A percentile compares a stretch with the other conserved stretches of the same genome.
These are phyloP conservation scores for Cladorrhinum sp. DNA, from an alignment of 2,329 filamentous ascomycete species.

Conservation along the genomic window DNA sequence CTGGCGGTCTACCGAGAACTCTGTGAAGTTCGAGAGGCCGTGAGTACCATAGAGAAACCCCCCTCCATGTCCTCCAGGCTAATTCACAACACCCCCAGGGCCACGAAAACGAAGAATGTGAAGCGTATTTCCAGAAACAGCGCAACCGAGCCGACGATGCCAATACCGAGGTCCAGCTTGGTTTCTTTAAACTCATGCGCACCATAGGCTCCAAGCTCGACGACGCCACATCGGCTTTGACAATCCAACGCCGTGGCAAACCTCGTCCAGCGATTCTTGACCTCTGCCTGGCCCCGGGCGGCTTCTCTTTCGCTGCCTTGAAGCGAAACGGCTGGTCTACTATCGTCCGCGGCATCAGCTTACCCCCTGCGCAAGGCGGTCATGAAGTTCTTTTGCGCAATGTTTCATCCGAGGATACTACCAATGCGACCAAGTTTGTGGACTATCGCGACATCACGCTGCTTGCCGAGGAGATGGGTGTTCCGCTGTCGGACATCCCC, in stretches of 20 bases:
- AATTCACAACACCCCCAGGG: no score
- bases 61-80: no score
- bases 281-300: conserved; percentile 55
- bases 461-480: conserved; percentile 45
- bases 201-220: conserved; percentile 44
- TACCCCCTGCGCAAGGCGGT: conserved; percentile 41
- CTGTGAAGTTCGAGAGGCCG: no score
- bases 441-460: conserved; percentile 37
- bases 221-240: conserved; percentile 32
- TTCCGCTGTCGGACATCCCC: conserved; percentile 30
- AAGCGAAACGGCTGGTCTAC: conserved; percentile 35
- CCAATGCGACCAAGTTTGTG: conserved; percentile 18
- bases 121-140: conserved; percentile 42
- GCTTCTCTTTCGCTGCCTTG: conserved; percentile 43
- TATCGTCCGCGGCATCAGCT: conserved; percentile 37
- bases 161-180: conserved; percentile 15
- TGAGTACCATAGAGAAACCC: no score
- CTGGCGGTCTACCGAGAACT: no score
- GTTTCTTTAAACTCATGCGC: conserved; percentile 44
- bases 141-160: conserved; percentile 37
- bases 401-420: conserved; percentile 26
- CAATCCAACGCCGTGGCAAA: conserved; percentile 17
- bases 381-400: conserved; percentile 38
- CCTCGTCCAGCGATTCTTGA: conserved; percentile 43
- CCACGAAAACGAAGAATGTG: conserved; percentile 37